Base-by-base conservation (phyloP, 805 yeast species). In the Schizosaccharomyces osmophilus region DNA sequence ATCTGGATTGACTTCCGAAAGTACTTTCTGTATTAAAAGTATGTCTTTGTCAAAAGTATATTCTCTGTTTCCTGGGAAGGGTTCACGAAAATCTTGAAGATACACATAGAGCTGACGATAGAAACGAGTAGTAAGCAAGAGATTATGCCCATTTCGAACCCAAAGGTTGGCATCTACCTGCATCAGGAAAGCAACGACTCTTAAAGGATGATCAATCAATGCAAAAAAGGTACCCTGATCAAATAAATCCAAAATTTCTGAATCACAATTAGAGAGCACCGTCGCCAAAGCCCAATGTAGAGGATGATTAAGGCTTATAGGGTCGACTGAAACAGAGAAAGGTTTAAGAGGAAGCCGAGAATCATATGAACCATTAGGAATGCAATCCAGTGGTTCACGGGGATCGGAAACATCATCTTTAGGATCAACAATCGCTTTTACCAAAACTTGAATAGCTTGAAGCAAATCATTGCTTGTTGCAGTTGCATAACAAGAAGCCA, bases 81-180 rank as follows among this genome's bases (percentile, higher is more conserved):
- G 32, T 31, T 31, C 32, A 31, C 32, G 32, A 4, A 31, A 31
- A 31, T 31, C 32, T 31, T 31, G 32, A 5, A 31, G 32, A 62
- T 97, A 75, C 60, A 89, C 76, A 3, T 87, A 85, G 13, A 88
- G 79, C 63, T 80, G 83, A 45, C 84, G 78, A 69, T 90, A 90
- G 62, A 88, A 81, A 66, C 82, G 84, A 64, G 85, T 76, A 68
- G 89, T 97, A 26, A 82, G 81, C 48, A 84, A 76, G 5, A 87
- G 81, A 51, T 89, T 83, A 63, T 80, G 78, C 0, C 98, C 98
- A 71, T 90, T 90, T 67, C 97, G 78, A 0, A 90, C 96, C 97
- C 97, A 90, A 62, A 84, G 78, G 0, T 96, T 96, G 0, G 85
- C 82, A 63, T 86, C 83, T 6, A 90, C 84, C 67, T 93, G 97